phyloP scores from a whole-genome alignment of 2,329 filamentous ascomycete species.

The Fusarium euwallaceae region DNA sequence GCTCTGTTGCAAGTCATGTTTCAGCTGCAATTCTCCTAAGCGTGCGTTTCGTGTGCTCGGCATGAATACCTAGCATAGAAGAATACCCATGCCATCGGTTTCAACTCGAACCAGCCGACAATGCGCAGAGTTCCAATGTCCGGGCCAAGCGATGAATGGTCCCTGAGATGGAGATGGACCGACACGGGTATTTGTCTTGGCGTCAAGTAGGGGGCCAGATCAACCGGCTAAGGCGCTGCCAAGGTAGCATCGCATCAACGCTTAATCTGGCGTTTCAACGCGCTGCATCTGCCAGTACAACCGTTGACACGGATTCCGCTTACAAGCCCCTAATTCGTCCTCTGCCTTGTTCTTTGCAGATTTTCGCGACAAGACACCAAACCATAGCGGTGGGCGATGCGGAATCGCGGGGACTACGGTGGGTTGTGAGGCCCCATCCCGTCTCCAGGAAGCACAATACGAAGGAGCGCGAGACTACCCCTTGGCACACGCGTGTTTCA shows the following conservation, averaged over 20 bases:
- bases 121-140: not conserved
- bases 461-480: conserved; percentile 2
- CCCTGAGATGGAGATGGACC: conserved; percentile 12
- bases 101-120: not conserved
- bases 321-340: not conserved
- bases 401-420: conserved; percentile 3
- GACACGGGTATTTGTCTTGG: conserved; percentile 31
- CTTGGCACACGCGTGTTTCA: conserved; percentile 9
- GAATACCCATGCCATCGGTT: not conserved
- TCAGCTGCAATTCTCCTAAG: not conserved
- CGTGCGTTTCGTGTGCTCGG: not conserved
- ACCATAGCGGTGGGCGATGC: not conserved
- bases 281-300: conserved; percentile 27
- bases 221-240: conserved; percentile 38
- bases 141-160: not conserved
- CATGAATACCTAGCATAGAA: not conserved
- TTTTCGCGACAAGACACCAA: not conserved
- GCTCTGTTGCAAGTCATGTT: conserved; percentile 2
- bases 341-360: not conserved
- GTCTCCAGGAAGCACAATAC: conserved; percentile 1
- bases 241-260: conserved; percentile 46
- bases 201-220: conserved; percentile 19
- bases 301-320: conserved; percentile 5
- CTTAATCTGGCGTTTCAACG: conserved; percentile 42
- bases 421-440: conserved; percentile 4